Base-by-base conservation (phyloP, 2,329 filamentous ascomycete genomes). In the Periconia sp. region DNA sequence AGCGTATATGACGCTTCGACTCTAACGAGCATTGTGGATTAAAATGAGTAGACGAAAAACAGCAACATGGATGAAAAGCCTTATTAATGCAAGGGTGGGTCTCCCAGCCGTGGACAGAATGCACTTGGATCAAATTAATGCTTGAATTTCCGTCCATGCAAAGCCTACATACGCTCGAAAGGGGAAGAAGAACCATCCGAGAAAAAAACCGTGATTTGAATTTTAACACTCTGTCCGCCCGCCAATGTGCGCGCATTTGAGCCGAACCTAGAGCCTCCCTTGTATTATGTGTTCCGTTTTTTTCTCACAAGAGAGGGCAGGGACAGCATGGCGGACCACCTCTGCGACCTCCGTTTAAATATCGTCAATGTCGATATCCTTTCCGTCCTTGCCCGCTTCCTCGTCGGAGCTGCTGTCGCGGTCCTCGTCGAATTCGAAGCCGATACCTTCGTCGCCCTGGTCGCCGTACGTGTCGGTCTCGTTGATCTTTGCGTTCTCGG, bases 401-500 rank as follows among this genome's bases (percentile, higher is more conserved):
- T 84, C 79, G 23, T 58, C 60, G 46, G 79, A 82, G 31, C 83
- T 83, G 23, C 84, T 78, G 44, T 80, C 82, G 70, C 88, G 82
- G 77, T 96, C 93, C 77, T 97, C 92, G 80, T 95, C 94, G 82
- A 97, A 97, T 81, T 97, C 94, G 82, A 99, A 96, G 79, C 94
- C 94, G 80, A 90, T 91, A 72, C 96, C 72, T 77, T 94, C 93
- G 76, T 96, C 89, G 77, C 92, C 92, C 76, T 92, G 90, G 77
- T 92, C 90, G 71, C 91, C 85, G 73, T 86, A 96, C 45, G 91
- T 96, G 78, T 97, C 94, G 61, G 92, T 96, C 85, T 99, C 94
- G 86, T 99, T 99, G 86, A 99, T 99, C 89, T 97, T 97, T 76
- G 94, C 94, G 71, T 86, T 90, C 81, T 97, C 94, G 65, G 94